These are phyloP conservation scores for Colletotrichum sp. DNA, from an alignment of 2,329 filamentous ascomycete genomes.

Conservation along the genomic window DNA sequence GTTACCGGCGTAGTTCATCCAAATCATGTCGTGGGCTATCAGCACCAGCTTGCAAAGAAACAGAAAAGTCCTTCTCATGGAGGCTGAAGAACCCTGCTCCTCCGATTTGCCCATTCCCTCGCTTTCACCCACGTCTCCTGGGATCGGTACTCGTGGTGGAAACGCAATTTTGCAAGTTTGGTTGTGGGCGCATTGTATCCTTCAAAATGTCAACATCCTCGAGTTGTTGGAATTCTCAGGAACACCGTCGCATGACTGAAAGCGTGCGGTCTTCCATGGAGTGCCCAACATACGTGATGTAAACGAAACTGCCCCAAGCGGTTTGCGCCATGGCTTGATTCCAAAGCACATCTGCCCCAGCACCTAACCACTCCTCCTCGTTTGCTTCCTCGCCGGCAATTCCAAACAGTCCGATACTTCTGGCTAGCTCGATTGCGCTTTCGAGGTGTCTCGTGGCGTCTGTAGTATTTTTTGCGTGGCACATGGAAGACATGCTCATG, in stretches of 20 bases:
- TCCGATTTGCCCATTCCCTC: neutral
- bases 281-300: conserved; percentile 2
- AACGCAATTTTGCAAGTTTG: neutral
- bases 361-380: neutral
- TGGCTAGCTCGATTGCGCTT: neutral
- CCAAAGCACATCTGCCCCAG: neutral
- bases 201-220: neutral
- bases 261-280: neutral
- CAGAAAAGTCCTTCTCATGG: neutral
- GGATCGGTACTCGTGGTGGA: neutral
- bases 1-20: neutral
- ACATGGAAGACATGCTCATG: conserved; percentile 4
- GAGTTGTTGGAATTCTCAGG: too few relatives aligned
- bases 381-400: neutral
- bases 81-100: neutral
- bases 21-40: conserved; percentile 1
- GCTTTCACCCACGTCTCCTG: neutral
- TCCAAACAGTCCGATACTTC: neutral
- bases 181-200: conserved; percentile 3
- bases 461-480: neutral
- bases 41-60: neutral
- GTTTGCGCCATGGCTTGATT: neutral
- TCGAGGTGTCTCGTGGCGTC: neutral
- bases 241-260: neutral
- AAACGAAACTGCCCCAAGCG: conserved; percentile 9